These are phyloP conservation scores for Cytospora leucostoma DNA, from an alignment of 2,329 filamentous ascomycete genomes.

Conservation along the genomic window DNA sequence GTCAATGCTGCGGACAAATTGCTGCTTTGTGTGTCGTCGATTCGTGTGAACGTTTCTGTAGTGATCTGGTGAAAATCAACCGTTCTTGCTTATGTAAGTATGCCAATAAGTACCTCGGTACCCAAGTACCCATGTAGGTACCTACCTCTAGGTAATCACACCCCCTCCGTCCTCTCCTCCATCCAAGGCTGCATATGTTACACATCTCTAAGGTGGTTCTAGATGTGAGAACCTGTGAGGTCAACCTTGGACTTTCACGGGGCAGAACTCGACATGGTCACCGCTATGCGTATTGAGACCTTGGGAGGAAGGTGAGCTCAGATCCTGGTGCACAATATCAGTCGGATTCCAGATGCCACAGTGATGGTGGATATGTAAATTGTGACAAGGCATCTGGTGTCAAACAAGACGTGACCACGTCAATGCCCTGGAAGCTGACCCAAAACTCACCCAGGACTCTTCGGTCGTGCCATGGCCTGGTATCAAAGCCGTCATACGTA, in stretches of 20 bases:
- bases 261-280: not conserved
- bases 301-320: slow-evolving; percentile 18
- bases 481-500: not conserved
- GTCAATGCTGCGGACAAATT: no score
- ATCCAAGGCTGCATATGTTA: not conserved
- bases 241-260: not conserved
- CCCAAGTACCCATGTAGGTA: no score
- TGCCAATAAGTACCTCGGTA: no score
- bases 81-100: no score
- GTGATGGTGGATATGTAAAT: no score
- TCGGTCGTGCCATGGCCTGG: slow-evolving; percentile 3
- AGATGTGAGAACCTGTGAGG: not conserved
- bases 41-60: no score
- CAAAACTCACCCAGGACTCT: not conserved
- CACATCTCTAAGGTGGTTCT: not conserved
- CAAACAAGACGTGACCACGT: not conserved
- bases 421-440: not conserved
- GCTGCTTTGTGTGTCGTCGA: no score
- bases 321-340: not conserved
- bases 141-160: slow-evolving; percentile 7
- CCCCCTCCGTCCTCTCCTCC: not conserved
- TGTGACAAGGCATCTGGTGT: no score
- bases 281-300: slow-evolving; percentile 2
- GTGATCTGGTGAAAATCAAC: no score
- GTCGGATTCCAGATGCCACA: no score